phyloP scores from a whole-genome alignment of 2,329 filamentous ascomycete genomes.

The Colletotrichum sp. region DNA sequence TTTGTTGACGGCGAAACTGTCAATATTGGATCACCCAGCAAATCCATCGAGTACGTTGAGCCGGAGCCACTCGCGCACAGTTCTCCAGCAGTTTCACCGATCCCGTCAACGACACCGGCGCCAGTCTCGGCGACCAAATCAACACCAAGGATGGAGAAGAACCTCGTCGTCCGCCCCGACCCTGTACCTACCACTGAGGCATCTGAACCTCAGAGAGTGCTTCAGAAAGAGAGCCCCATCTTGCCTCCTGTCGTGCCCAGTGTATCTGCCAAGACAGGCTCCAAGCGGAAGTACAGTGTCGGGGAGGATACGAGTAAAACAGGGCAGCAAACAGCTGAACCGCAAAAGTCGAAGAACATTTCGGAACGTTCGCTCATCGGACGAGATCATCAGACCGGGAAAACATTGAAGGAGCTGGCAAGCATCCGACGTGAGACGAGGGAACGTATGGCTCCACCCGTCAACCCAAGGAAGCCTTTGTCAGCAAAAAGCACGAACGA shows the following conservation, averaged over 20 bases:
- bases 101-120: background rate
- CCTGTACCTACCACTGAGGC: background rate
- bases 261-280: conserved; percentile 45
- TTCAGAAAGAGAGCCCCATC: background rate
- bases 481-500: conserved; percentile 65
- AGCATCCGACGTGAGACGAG: conserved; percentile 45
- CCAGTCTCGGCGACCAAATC: background rate
- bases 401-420: conserved; percentile 52
- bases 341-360: conserved; percentile 31
- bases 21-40: conserved; percentile 55
- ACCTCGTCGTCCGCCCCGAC: conserved; percentile 7
- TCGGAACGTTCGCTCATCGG: conserved; percentile 24
- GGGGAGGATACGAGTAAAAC: conserved; percentile 54
- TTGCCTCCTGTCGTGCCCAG: background rate
- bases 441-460: conserved; percentile 32
- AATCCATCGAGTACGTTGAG: background rate
- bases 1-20: conserved; percentile 62
- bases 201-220: background rate
- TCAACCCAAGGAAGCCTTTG: conserved; percentile 51
- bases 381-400: conserved; percentile 37
- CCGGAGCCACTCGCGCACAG: background rate
- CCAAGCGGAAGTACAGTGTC: conserved; percentile 63
- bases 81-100: background rate
- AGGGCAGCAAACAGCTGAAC: conserved; percentile 24
- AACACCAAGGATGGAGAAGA: background rate